These are phyloP conservation scores for Aspergillus ustus DNA, from an alignment of 2,329 filamentous ascomycete genomes.

Conservation along the genomic window DNA sequence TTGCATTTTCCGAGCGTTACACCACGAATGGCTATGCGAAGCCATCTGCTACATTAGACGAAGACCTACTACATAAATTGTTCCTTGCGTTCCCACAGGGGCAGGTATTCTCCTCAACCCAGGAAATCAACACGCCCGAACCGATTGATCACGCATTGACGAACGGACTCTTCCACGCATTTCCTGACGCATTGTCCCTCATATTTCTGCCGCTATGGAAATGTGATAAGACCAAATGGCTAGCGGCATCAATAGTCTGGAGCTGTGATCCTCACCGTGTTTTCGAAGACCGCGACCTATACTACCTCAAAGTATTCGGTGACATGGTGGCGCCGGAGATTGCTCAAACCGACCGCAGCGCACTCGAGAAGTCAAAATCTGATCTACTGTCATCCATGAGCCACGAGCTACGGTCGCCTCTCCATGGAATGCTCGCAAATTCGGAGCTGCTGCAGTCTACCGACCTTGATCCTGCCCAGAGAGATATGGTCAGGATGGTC, in stretches of 20 bases:
- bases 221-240: slow-evolving; percentile 39
- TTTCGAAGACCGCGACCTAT: slow-evolving; percentile 34
- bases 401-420: slow-evolving; percentile 56
- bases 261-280: slow-evolving; percentile 25
- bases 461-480: slow-evolving; percentile 44
- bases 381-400: slow-evolving; percentile 58
- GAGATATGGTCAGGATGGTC: slow-evolving; percentile 53
- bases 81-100: background rate
- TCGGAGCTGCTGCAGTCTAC: slow-evolving; percentile 56
- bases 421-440: slow-evolving; percentile 55
- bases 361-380: slow-evolving; percentile 53
- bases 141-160: background rate
- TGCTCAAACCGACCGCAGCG: slow-evolving; percentile 37
- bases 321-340: slow-evolving; percentile 42
- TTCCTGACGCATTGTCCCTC: slow-evolving; percentile 32
- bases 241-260: slow-evolving; percentile 38
- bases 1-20: background rate
- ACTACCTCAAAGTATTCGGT: slow-evolving; percentile 41
- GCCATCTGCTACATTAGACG: background rate
- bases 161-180: background rate
- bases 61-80: background rate
- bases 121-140: background rate
- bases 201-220: slow-evolving; percentile 42
- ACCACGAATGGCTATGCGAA: background rate
- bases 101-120: background rate